phyloP scores from a whole-genome alignment of 2,329 filamentous ascomycete species.

The Botrytis squamosa region DNA sequence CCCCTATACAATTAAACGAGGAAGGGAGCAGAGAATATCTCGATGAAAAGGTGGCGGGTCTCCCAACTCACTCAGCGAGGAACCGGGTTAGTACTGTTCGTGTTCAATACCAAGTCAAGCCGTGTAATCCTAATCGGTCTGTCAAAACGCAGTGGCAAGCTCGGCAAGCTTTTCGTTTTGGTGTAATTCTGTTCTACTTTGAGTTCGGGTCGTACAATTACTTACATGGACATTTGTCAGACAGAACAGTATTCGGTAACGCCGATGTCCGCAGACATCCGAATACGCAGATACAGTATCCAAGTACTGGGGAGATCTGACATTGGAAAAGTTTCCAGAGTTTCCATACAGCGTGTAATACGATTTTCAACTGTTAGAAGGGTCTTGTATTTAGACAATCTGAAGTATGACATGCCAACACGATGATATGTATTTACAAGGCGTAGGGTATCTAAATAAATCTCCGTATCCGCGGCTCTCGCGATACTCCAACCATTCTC shows the following conservation, averaged over 20 bases:
- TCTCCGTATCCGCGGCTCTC: neutral
- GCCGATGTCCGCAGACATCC: neutral
- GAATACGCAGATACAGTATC: neutral
- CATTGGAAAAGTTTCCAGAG: neutral
- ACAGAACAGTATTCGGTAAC: neutral
- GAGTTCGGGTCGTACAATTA: neutral
- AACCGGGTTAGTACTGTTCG: neutral
- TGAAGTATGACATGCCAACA: neutral
- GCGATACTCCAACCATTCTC: conserved; percentile 2
- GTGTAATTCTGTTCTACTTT: neutral
- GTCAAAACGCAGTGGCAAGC: neutral
- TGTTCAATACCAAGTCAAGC: neutral
- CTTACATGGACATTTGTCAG: neutral
- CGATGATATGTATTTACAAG: neutral
- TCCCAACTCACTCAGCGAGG: neutral
- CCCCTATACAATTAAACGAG: neutral
- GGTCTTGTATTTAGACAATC: neutral
- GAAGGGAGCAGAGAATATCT: neutral
- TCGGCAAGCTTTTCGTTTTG: neutral
- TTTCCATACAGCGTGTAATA: neutral
- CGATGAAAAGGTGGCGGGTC: neutral
- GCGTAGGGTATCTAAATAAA: neutral
- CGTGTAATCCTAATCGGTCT: neutral
- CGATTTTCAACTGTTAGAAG: neutral
- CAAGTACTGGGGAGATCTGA: neutral